phyloP scores from a whole-genome alignment of 371 early-diverging fungal species.

The Pancytospora philotis region DNA sequence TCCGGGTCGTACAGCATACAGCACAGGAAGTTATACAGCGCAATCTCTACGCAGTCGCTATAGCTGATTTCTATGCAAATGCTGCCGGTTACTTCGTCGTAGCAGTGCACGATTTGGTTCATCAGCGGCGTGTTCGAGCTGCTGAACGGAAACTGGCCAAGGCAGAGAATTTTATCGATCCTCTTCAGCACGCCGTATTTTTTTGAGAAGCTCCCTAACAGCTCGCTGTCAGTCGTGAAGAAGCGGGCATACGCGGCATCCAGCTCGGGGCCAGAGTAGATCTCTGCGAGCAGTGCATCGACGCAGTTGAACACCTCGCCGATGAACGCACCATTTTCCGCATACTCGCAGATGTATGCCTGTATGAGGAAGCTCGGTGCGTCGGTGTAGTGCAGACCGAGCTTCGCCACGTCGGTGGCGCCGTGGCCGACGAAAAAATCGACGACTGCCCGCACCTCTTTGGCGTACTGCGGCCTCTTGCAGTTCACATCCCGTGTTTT shows the following conservation, averaged over 20 bases:
- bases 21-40: neutral
- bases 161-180: neutral
- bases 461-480: neutral
- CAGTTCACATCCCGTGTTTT: too few relatives aligned
- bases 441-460: neutral
- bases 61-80: neutral
- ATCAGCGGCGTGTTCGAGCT: neutral
- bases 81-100: neutral
- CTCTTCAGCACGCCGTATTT: neutral
- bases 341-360: neutral
- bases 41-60: neutral
- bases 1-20: conserved; percentile 1
- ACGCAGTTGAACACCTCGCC: neutral
- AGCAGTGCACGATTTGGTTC: neutral
- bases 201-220: neutral
- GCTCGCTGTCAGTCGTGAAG: neutral
- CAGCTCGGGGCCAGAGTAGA: neutral
- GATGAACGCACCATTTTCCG: too few relatives aligned
- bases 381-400: neutral
- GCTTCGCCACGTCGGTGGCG: neutral
- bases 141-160: neutral
- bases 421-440: neutral
- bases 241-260: neutral
- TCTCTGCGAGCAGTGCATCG: neutral
- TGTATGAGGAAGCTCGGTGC: neutral